These are phyloP conservation scores for Ophiobolus disseminans DNA, from an alignment of 2,329 filamentous ascomycete genomes.

Conservation along the genomic window DNA sequence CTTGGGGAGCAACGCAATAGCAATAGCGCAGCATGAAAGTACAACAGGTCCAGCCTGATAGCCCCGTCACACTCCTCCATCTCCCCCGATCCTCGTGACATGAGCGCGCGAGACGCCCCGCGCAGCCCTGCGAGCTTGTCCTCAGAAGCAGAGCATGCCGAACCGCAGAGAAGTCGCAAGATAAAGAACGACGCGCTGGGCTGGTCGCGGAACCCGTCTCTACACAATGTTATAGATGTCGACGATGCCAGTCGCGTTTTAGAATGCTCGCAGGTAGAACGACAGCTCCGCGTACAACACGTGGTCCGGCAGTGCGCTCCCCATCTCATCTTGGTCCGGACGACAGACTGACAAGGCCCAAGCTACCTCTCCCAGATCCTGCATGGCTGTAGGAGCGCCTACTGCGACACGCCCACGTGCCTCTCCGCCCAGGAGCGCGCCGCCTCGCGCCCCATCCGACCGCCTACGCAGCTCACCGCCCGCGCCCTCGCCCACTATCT, in stretches of 20 bases:
- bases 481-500: constrained; percentile 81
- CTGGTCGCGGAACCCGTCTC: too few relatives aligned
- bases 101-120: constrained; percentile 22
- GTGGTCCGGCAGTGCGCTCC: constrained; percentile 39
- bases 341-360: neutral
- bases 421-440: constrained; percentile 77
- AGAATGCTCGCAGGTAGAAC: constrained; percentile 36
- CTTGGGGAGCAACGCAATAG: too few relatives aligned
- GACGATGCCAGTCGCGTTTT: constrained; percentile 36
- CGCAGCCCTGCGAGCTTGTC: neutral
- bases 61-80: neutral
- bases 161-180: too few relatives aligned
- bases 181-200: too few relatives aligned
- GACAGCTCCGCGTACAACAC: constrained; percentile 41
- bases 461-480: constrained; percentile 82
- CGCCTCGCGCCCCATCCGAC: constrained; percentile 72
- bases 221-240: constrained; percentile 31
- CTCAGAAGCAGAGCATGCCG: too few relatives aligned
- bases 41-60: neutral
- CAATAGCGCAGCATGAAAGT: too few relatives aligned
- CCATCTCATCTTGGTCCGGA: constrained; percentile 6
- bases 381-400: constrained; percentile 73
- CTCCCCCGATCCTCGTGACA: constrained; percentile 25
- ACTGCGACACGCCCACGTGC: constrained; percentile 79
- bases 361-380: constrained; percentile 85